A percentile compares a stretch with the other conserved stretches of the same genome.
phyloP scores from a whole-genome alignment of 768 basidiomycete genomes.

The Termitomyces sp. region DNA sequence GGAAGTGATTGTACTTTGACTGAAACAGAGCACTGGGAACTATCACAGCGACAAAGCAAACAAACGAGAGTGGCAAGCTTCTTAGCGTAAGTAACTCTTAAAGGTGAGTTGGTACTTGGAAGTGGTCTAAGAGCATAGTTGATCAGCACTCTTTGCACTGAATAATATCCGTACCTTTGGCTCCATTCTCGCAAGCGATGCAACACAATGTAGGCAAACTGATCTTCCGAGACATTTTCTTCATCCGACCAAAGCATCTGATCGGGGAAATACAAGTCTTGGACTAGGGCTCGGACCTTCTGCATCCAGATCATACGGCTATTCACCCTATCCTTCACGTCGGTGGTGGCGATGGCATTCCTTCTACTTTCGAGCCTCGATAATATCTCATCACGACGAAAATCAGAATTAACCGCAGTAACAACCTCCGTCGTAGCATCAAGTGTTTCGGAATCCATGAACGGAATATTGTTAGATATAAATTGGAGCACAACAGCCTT shows the following conservation, averaged over 20 bases:
- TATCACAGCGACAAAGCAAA: slow-evolving; percentile 30
- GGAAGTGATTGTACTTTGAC: slow-evolving; percentile 19
- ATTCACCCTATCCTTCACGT: neutral
- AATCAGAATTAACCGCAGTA: slow-evolving; percentile 13
- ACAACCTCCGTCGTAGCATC: slow-evolving; percentile 15
- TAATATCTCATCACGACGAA: slow-evolving; percentile 14
- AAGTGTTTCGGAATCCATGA: slow-evolving; percentile 16
- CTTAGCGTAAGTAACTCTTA: slow-evolving; percentile 28
- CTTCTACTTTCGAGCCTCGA: slow-evolving; percentile 9
- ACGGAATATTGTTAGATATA: slow-evolving; percentile 19
- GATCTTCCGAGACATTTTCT: slow-evolving; percentile 30
- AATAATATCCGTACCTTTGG: slow-evolving; percentile 26
- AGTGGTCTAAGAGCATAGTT: slow-evolving; percentile 27
- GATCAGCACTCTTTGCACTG: neutral
- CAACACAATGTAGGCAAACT: slow-evolving; percentile 39
- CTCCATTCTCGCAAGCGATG: slow-evolving; percentile 39
- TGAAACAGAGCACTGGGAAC: slow-evolving; percentile 21
- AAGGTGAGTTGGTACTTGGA: slow-evolving; percentile 20
- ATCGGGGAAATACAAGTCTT: slow-evolving; percentile 39
- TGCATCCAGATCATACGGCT: slow-evolving; percentile 26
- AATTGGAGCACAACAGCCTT: slow-evolving; percentile 26
- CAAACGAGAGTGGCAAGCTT: slow-evolving; percentile 30
- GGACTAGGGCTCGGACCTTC: slow-evolving; percentile 24
- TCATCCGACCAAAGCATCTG: slow-evolving; percentile 52
- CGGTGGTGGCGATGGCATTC: neutral